Conservation (phyloP, 768 basidiomycete genomes). For the Mycena kentingensis region DNA sequence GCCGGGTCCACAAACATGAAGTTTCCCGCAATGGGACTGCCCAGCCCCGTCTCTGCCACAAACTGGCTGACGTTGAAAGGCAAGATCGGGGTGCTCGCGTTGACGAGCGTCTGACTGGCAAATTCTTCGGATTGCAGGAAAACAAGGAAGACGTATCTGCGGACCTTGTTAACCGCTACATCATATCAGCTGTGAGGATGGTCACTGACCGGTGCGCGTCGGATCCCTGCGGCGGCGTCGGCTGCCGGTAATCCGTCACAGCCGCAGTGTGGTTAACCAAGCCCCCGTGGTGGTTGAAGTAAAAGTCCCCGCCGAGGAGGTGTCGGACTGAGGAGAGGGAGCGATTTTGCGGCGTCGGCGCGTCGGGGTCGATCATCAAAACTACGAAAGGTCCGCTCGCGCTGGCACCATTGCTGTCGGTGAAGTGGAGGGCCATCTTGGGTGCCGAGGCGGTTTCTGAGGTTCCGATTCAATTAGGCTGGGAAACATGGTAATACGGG, state of each 20-base stretch:
- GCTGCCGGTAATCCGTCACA: slow-evolving; percentile 40
- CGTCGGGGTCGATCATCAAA: slow-evolving; percentile 52
- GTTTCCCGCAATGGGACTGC: slow-evolving; percentile 42
- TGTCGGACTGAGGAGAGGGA: slow-evolving; percentile 41
- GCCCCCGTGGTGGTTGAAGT: slow-evolving; percentile 28
- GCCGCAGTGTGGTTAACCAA: slow-evolving; percentile 43
- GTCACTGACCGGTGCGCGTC: slow-evolving; percentile 45
- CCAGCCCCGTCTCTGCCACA: slow-evolving; percentile 34
- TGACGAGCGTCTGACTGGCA: slow-evolving; percentile 27
- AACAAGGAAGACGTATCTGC: slow-evolving; percentile 29
- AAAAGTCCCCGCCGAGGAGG: slow-evolving; percentile 43
- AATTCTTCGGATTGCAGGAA: slow-evolving; percentile 28
- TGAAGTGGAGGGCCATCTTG: no score
- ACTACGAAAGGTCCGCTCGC: no score
- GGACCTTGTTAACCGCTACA: background rate
- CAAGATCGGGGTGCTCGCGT: slow-evolving; percentile 35
- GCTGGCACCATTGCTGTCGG: no score
- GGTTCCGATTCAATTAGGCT: no score
- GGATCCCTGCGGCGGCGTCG: slow-evolving; percentile 42
- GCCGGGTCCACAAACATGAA: no score
- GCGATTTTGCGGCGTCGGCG: slow-evolving; percentile 41
- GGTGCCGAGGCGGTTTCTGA: no score
- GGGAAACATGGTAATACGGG: no score
- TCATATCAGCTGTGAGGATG: background rate
- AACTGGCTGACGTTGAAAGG: slow-evolving; percentile 45